Conservation (phyloP, 352 stramenopile species). For the Phytophthora nicotianae region DNA sequence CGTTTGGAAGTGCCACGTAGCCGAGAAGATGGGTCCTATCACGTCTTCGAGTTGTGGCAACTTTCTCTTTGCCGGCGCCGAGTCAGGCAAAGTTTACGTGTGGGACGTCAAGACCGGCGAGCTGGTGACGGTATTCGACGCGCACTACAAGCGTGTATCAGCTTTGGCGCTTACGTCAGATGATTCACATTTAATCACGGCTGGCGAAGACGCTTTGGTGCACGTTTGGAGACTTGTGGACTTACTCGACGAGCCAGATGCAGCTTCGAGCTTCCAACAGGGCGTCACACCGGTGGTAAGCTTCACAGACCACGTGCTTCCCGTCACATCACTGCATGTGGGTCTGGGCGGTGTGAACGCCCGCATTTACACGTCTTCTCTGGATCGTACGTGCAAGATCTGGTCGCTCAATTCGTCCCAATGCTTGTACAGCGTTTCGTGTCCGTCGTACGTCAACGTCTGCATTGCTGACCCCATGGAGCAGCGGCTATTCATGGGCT, state of each 20-base stretch:
- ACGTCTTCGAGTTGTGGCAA: slow-evolving; percentile 68
- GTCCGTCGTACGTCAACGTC: slow-evolving; percentile 69
- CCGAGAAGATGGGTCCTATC: slow-evolving; percentile 73
- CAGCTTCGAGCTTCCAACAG: slow-evolving; percentile 60
- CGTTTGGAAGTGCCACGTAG: slow-evolving; percentile 74
- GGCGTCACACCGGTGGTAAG: slow-evolving; percentile 60
- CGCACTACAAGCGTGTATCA: slow-evolving; percentile 87
- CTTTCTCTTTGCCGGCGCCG: slow-evolving; percentile 71
- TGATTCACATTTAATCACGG: slow-evolving; percentile 81
- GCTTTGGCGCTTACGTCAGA: slow-evolving; percentile 70
- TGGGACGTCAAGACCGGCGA: slow-evolving; percentile 86
- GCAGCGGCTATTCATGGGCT: slow-evolving; percentile 72
- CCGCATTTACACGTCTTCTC: slow-evolving; percentile 75
- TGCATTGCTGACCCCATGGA: slow-evolving; percentile 69
- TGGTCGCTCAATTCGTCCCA: slow-evolving; percentile 61
- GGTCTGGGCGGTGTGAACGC: slow-evolving; percentile 67
- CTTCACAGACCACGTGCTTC: slow-evolving; percentile 82
- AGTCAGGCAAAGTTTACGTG: slow-evolving; percentile 86
- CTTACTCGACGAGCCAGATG: slow-evolving; percentile 65
- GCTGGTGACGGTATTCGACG: slow-evolving; percentile 81
- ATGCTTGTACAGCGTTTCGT: slow-evolving; percentile 72
- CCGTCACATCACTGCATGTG: slow-evolving; percentile 75
- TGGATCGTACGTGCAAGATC: slow-evolving; percentile 83
- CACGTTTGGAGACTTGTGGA: slow-evolving; percentile 81
- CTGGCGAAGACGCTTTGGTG: slow-evolving; percentile 82